Base-by-base conservation (phyloP, 495 filamentous ascomycete genomes). In the Penicillium fimorum region DNA sequence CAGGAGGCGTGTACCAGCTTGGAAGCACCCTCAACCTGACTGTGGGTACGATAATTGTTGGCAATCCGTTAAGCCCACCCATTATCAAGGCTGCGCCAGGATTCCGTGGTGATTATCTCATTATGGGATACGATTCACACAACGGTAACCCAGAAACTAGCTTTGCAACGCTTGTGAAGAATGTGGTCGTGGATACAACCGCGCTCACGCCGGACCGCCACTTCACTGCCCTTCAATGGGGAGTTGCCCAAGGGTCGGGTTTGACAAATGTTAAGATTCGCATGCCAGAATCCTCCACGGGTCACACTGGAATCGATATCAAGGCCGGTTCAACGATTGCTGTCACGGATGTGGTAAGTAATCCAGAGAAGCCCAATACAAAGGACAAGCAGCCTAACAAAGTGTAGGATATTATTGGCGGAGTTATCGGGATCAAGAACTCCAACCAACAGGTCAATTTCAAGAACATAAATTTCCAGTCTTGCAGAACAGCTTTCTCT, bases 201-300 rank as follows among this genome's bases (percentile, higher is more conserved):
- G 58, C 58, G 1, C 54, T 78, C 4, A 25, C 56, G 11, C 30
- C 59, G 0, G 50, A 57, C 24, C 63, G 57, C 11, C 56, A 63
- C 2, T 68, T 82, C 40, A 73, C 74, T 27, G 70, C 75, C 1
- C 56, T 81, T 27, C 73, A 77, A 17, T 92, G 89, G 89, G 85
- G 87, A 1, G 85, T 87, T 33, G 84, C 86, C 4, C 73, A 91
- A 58, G 86, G 84, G 1, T 84, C 85, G 11, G 86, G 84, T 42
- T 70, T 91, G 57, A 89, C 88, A 53, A 91, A 92, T 63, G 70
- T 90, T 18, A 73, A 83, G 45, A 88, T 93, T 62, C 78, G 82
- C 49, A 90, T 93, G 87, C 73, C 73, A 0, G 78, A 68, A 13
- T 70, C 78, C 0, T 71, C 79, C 0, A 76, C 71, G 40, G 79